Evolutionary conservation across 306 rosid genomes (phyloP).

Genomic region (Dryas alaskensis): DNA sequence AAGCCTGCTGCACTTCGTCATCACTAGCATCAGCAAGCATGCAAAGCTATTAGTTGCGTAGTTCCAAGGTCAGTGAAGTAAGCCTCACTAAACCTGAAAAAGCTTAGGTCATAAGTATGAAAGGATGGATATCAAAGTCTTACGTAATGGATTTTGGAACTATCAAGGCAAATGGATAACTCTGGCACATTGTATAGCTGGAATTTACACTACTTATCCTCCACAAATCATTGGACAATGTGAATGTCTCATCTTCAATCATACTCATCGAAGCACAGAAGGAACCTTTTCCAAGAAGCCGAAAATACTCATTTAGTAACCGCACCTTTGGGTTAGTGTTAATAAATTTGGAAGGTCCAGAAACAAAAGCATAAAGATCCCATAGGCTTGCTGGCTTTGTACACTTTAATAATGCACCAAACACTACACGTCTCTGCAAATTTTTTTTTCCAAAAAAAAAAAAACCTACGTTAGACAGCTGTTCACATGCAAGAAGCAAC

Average conservation of each 20-base stretch:
- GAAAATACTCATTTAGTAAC: constrained; percentile 79
- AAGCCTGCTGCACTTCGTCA: constrained; percentile 82
- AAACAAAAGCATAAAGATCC: constrained; percentile 84
- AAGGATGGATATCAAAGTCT: constrained; percentile 31
- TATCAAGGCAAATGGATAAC: constrained; percentile 90
- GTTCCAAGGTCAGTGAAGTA: constrained; percentile 19
- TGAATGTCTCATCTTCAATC: constrained; percentile 76
- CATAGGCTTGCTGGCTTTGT: constrained; percentile 62
- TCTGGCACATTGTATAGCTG: constrained; percentile 69
- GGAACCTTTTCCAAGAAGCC: constrained; percentile 77
- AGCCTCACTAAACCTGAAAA: constrained; percentile 21
- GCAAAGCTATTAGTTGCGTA: constrained; percentile 19
- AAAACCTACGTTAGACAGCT: constrained; percentile 31
- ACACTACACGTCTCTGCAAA: constrained; percentile 68
- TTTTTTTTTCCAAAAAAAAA: not conserved
- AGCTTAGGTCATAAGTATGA: constrained; percentile 18
- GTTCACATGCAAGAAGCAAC: constrained; percentile 31
- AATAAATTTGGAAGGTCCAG: constrained; percentile 69
- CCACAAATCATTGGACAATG: constrained; percentile 76
- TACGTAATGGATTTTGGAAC: constrained; percentile 76
- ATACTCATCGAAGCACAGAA: constrained; percentile 49
- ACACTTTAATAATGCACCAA: constrained; percentile 60
- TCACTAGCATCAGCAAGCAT: constrained; percentile 58
- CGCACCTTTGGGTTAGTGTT: constrained; percentile 76
- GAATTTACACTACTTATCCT: constrained; percentile 81